Evolutionary conservation across 768 basidiomycete genomes (phyloP), one percentile per base, ranked within the genome.

Genomic region (Vararia minispora): DNA sequence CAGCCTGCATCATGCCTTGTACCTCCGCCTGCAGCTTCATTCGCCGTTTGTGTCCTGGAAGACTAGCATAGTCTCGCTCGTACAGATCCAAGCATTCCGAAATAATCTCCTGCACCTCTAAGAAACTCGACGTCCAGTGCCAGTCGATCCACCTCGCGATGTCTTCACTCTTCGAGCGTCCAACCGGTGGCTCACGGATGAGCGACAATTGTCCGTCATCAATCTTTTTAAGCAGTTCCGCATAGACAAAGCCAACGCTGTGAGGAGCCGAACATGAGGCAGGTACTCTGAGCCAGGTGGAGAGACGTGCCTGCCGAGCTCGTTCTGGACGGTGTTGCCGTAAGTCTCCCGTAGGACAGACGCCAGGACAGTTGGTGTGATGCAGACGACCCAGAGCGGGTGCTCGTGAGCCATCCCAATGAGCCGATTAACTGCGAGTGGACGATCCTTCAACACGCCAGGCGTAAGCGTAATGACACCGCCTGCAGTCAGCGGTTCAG

Each of bases 401-500:
- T 86, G 82, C 28, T 68, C 61, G 39, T 62, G 55, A 11, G 81
- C 55, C 47, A 71, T 61, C 16, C 53, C 57, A 28, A 87, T 72
- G 8, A 67, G 57, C 12, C 69, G 52, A 28, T 62, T 55, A 9
- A 73, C 56, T 11, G 64, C 71, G 25, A 64, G 36, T 5, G 74
- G 71, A 50, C 79, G 65, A 25, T 71, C 66, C 10, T 66, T 44
- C 33, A 87, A 63, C 14, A 73, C 78, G 37, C 60, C 60, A 1
- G 83, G 68, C 13, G 76, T 79, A 42, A 87, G 80, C 2, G 82
- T 83, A 2, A 76, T 66, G 44, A 87, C 57, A 3, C 85, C 85
- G 33, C 85, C 85, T 87, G 41, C 5, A 13, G 20, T 8, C 11
- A 17, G 42, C 22, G n/a, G n/a, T n/a, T n/a, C n/a, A 23, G 22